Conservation (phyloP, 2,329 filamentous ascomycete genomes). For the Xylaria polymorpha region DNA sequence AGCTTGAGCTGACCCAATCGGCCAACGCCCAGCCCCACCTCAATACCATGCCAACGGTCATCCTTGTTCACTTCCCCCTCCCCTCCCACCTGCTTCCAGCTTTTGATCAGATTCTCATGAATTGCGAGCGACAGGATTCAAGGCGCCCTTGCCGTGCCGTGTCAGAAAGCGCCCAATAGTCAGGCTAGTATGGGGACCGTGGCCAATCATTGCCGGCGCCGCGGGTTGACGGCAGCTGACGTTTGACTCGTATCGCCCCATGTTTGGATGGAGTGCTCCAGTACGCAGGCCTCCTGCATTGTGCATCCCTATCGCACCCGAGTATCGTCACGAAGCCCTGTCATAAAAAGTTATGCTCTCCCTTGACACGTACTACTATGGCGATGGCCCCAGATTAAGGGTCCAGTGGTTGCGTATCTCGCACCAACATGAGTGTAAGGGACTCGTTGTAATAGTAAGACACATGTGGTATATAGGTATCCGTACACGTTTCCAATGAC, state of each 20-base stretch:
- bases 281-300: slow-evolving; percentile 27
- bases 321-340: not conserved
- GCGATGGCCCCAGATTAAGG: not conserved
- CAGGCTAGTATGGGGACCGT: slow-evolving; percentile 12
- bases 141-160: not conserved
- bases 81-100: not conserved
- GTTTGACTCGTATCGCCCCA: slow-evolving; percentile 19
- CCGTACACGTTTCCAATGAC: not conserved
- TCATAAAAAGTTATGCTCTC: not conserved
- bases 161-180: slow-evolving; percentile 14
- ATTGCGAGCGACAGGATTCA: slow-evolving; percentile 6
- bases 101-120: slow-evolving; percentile 1
- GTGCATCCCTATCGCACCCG: slow-evolving; percentile 15
- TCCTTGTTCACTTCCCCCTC: not conserved
- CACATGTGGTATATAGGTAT: not conserved
- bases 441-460: not conserved
- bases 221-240: slow-evolving; percentile 11
- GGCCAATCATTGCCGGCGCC: slow-evolving; percentile 21
- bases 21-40: not conserved
- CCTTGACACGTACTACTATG: slow-evolving; percentile 10
- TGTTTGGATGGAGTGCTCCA: slow-evolving; percentile 9
- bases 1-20: slow-evolving; percentile 30
- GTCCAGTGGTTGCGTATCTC: not conserved
- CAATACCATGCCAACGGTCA: not conserved
- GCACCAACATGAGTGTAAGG: not conserved